Percentiles rank a stretch among this genome's conserved stretches.
These are phyloP conservation scores for Fusarium austroafricanum DNA, from an alignment of 2,329 filamentous ascomycete species.

Conservation along the genomic window DNA sequence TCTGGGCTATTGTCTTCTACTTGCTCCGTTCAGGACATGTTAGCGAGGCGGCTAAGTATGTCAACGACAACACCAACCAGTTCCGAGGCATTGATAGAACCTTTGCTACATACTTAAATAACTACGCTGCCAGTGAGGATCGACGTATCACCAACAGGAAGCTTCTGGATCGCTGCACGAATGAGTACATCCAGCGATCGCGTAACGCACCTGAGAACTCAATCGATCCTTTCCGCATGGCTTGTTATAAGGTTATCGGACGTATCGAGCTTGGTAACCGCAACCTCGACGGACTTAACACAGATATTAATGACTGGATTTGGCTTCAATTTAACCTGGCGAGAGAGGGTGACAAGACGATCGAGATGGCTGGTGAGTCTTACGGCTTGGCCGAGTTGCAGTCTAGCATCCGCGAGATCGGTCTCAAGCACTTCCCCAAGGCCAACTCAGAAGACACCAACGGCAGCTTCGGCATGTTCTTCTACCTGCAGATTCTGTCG, in stretches of 20 bases:
- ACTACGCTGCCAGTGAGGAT: constrained; percentile 82
- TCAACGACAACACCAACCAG: constrained; percentile 79
- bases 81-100: constrained; percentile 93
- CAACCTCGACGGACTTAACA: constrained; percentile 71
- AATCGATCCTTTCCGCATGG: constrained; percentile 94
- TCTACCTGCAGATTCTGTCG: constrained; percentile 89
- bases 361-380: constrained; percentile 73
- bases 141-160: constrained; percentile 78
- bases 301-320: constrained; percentile 76
- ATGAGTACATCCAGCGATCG: constrained; percentile 87
- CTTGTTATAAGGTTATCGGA: constrained; percentile 97
- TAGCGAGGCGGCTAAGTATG: constrained; percentile 86
- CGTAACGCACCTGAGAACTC: constrained; percentile 87
- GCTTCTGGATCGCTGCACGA: constrained; percentile 86
- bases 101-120: constrained; percentile 87
- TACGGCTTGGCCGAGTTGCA: constrained; percentile 77
- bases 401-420: constrained; percentile 86
- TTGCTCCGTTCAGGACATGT: constrained; percentile 87
- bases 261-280: constrained; percentile 76
- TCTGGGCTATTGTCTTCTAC: constrained; percentile 96
- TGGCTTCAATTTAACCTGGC: constrained; percentile 79
- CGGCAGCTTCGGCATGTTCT: constrained; percentile 88
- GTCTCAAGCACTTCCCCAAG: constrained; percentile 89
- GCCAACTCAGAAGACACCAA: constrained; percentile 78
- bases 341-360: constrained; percentile 70